A percentile compares a stretch with the other conserved stretches of the same genome.
phyloP scores from a whole-genome alignment of 345 rosid genomes.

The Gossypium sturtianum region DNA sequence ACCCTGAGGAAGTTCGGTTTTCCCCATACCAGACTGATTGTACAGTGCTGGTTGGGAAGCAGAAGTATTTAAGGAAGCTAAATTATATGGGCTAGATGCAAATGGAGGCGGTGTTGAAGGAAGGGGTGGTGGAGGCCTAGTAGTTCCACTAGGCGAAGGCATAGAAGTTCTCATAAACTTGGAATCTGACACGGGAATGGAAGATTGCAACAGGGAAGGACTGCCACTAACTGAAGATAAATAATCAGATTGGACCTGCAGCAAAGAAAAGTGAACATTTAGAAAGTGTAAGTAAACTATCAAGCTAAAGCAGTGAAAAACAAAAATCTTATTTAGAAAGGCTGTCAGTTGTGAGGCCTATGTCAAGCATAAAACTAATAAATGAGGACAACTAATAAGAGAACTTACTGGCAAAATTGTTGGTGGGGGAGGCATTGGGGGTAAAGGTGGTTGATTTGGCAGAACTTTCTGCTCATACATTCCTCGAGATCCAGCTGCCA shows the following conservation, averaged over 20 bases:
- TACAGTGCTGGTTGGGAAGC: constrained; percentile 53
- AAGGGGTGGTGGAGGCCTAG: constrained; percentile 74
- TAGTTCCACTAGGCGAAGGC: constrained; percentile 65
- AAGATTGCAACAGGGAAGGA: constrained; percentile 31
- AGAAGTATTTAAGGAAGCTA: constrained; percentile 50
- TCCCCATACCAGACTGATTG: constrained; percentile 47
- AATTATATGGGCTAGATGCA: constrained; percentile 65
- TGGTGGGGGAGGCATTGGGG: constrained; percentile 82
- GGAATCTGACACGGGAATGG: constrained; percentile 31
- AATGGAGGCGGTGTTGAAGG: constrained; percentile 85
- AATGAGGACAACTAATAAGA: constrained; percentile 19
- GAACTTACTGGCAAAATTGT: constrained; percentile 42
- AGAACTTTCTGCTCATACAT: constrained; percentile 58
- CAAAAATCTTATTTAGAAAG: constrained; percentile 29
- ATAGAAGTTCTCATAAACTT: constrained; percentile 34
- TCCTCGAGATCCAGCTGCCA: constrained; percentile 53
- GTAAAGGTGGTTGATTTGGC: constrained; percentile 83
- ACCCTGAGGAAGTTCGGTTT: constrained; percentile 47
- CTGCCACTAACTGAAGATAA: constrained; percentile 27
- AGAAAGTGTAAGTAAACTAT: not conserved
- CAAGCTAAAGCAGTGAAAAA: not conserved
- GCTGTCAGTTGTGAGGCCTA: constrained; percentile 6
- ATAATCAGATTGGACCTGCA: constrained; percentile 60
- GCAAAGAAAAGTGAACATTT: constrained; percentile 11
- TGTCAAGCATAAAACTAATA: not conserved